Percentiles rank a stretch among this genome's conserved stretches.
Conservation (phyloP, 2,329 filamentous ascomycete species). For the Sarocladiaceae sp. region DNA sequence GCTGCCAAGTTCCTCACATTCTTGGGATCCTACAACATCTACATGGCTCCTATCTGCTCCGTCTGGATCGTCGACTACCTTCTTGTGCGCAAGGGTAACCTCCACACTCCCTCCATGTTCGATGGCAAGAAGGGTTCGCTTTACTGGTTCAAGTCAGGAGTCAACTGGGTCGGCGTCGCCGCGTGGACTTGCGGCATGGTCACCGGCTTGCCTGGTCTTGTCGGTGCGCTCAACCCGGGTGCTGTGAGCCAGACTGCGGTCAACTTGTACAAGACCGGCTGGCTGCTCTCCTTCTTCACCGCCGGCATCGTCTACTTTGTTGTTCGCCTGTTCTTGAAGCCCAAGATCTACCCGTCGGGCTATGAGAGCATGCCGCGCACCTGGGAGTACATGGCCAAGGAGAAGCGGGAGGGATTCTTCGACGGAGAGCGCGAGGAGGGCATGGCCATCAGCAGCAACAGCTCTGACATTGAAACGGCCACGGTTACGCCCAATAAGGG, state of each 20-base stretch:
- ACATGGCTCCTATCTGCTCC: conserved; percentile 20
- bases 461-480: not conserved
- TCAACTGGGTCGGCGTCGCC: conserved; percentile 22
- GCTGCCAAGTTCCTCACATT: conserved; percentile 19
- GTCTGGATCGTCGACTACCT: conserved; percentile 30
- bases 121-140: conserved; percentile 18
- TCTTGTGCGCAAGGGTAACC: conserved; percentile 21
- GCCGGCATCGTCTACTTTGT: conserved; percentile 20
- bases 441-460: not conserved
- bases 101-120: conserved; percentile 25
- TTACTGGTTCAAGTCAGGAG: conserved; percentile 26
- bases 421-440: conserved; percentile 29
- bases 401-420: conserved; percentile 19
- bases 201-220: conserved; percentile 21
- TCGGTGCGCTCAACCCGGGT: conserved; percentile 21
- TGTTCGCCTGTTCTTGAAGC: conserved; percentile 15
- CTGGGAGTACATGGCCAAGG: conserved; percentile 19
- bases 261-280: conserved; percentile 25
- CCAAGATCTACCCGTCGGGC: conserved; percentile 17
- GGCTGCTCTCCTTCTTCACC: conserved; percentile 22
- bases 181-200: conserved; percentile 19
- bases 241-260: conserved; percentile 17
- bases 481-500: not conserved
- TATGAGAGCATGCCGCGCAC: conserved; percentile 13
- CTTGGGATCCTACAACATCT: conserved; percentile 21